These are phyloP conservation scores for Lumnitzera racemosa DNA, from an alignment of 345 rosid genomes.

Conservation along the genomic window DNA sequence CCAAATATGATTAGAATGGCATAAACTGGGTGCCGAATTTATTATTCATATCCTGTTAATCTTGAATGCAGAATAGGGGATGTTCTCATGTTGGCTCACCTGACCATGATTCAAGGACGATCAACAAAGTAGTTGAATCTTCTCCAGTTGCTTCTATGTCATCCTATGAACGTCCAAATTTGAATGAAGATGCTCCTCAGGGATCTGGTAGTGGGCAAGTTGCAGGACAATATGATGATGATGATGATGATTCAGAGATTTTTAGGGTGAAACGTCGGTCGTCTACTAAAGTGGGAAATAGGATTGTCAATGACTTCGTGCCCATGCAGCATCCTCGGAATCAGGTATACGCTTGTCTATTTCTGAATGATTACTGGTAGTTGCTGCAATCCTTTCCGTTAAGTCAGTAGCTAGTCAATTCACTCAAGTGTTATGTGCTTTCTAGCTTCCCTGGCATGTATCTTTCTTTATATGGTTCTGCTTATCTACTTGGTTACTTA, in stretches of 20 bases:
- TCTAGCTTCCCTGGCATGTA: no score
- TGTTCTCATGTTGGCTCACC: slow-evolving; percentile 26
- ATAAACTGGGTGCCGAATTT: neutral
- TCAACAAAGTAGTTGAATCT: slow-evolving; percentile 20
- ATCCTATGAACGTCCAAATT: slow-evolving; percentile 23
- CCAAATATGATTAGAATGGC: no score
- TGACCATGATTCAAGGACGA: slow-evolving; percentile 22
- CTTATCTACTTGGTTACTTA: no score
- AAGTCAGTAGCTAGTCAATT: neutral
- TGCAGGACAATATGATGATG: slow-evolving; percentile 41
- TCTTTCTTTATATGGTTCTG: no score
- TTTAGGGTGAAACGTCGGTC: slow-evolving; percentile 96
- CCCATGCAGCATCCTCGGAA: slow-evolving; percentile 36
- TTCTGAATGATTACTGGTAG: no score
- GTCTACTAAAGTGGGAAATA: slow-evolving; percentile 49
- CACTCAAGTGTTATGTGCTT: no score
- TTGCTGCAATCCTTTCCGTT: neutral
- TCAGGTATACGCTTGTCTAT: slow-evolving; percentile 39
- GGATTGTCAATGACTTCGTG: slow-evolving; percentile 31
- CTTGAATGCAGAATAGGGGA: slow-evolving; percentile 34
- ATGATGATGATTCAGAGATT: slow-evolving; percentile 77
- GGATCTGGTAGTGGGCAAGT: slow-evolving; percentile 21
- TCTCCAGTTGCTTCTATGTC: slow-evolving; percentile 25
- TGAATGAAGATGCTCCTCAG: slow-evolving; percentile 15
- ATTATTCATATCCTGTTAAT: slow-evolving; percentile 7